Evolutionary conservation across 2,329 filamentous ascomycete species (phyloP).

Genomic region (Metarhizium guizhouense): DNA sequence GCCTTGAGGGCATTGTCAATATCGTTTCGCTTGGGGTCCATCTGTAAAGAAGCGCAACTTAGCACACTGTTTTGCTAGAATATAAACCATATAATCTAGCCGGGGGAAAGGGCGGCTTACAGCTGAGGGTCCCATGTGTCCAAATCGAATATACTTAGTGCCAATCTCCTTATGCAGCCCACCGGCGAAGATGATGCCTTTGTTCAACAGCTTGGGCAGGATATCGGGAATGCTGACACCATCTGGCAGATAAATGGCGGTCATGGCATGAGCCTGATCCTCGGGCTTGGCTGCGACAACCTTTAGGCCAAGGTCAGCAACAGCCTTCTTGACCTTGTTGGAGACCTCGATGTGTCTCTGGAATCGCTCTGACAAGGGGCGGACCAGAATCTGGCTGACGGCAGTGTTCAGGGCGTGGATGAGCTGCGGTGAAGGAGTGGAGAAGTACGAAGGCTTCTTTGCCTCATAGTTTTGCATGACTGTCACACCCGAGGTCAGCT

Average conservation of each 20-base stretch:
- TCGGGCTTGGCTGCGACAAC: slow-evolving; percentile 78
- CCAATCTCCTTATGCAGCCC: slow-evolving; percentile 95
- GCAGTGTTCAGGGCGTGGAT: slow-evolving; percentile 88
- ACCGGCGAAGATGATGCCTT: slow-evolving; percentile 87
- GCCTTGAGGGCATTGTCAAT: slow-evolving; percentile 77
- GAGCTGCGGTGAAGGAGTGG: slow-evolving; percentile 89
- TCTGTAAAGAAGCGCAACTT: slow-evolving; percentile 27
- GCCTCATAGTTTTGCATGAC: slow-evolving; percentile 99
- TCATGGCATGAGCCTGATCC: slow-evolving; percentile 96
- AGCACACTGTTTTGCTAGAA: neutral
- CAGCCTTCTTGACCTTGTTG: slow-evolving; percentile 76
- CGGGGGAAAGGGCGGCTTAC: slow-evolving; percentile 35
- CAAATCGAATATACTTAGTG: slow-evolving; percentile 86
- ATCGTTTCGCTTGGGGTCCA: slow-evolving; percentile 69
- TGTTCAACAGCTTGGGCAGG: slow-evolving; percentile 74
- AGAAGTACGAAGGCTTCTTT: slow-evolving; percentile 96
- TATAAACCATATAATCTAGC: neutral
- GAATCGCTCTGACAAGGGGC: slow-evolving; percentile 74
- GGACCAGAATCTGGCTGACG: slow-evolving; percentile 74
- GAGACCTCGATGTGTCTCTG: slow-evolving; percentile 70
- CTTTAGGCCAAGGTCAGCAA: slow-evolving; percentile 73
- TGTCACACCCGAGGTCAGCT: slow-evolving; percentile 21
- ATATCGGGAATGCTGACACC: slow-evolving; percentile 72
- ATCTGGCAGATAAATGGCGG: slow-evolving; percentile 90
- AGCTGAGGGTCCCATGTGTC: slow-evolving; percentile 94